A percentile compares a stretch with the other conserved stretches of the same genome.
These are phyloP conservation scores for Albugo laibachii DNA, from an alignment of 352 stramenopile genomes.

Conservation along the genomic window DNA sequence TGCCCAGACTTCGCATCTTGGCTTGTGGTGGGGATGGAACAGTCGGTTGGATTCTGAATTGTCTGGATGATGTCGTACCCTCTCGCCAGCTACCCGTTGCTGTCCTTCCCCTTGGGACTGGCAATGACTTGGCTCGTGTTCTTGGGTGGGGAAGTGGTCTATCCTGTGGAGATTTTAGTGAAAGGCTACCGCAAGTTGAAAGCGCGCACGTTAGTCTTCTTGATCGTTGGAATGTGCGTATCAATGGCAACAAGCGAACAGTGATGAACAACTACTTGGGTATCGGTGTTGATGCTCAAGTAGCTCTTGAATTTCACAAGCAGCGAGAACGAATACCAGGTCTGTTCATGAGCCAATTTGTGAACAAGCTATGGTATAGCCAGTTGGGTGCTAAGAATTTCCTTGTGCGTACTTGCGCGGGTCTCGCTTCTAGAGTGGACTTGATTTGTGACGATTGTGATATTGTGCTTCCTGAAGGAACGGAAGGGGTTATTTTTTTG, in stretches of 20 bases:
- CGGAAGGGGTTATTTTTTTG: slow-evolving; percentile 69
- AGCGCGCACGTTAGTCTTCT: slow-evolving; percentile 52
- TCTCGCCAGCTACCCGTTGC: slow-evolving; percentile 80
- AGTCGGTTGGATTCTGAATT: slow-evolving; percentile 79
- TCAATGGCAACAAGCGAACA: slow-evolving; percentile 37
- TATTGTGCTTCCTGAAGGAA: slow-evolving; percentile 46
- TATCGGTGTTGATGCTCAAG: slow-evolving; percentile 79
- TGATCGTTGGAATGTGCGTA: slow-evolving; percentile 54
- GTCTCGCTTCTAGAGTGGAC: slow-evolving; percentile 49
- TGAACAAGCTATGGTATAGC: slow-evolving; percentile 86
- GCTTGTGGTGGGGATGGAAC: slow-evolving; percentile 91
- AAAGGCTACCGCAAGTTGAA: slow-evolving; percentile 43
- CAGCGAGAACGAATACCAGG: slow-evolving; percentile 70
- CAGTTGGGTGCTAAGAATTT: slow-evolving; percentile 77
- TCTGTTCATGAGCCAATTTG: slow-evolving; percentile 76
- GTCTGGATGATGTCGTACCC: slow-evolving; percentile 41
- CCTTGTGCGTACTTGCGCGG: slow-evolving; percentile 62
- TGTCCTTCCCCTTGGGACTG: slow-evolving; percentile 88
- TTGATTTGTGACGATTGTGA: slow-evolving; percentile 61
- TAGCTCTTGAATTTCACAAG: slow-evolving; percentile 81
- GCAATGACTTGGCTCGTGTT: slow-evolving; percentile 87
- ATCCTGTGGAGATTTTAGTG: slow-evolving; percentile 38
- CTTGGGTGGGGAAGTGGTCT: slow-evolving; percentile 89
- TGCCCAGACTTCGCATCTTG: slow-evolving; percentile 79
- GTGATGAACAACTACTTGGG: slow-evolving; percentile 72